Evolutionary conservation across 2,329 filamentous ascomycete species (phyloP), one percentile per base, ranked within the genome.

Genomic region (Pyrenophora tritici-repentis): DNA sequence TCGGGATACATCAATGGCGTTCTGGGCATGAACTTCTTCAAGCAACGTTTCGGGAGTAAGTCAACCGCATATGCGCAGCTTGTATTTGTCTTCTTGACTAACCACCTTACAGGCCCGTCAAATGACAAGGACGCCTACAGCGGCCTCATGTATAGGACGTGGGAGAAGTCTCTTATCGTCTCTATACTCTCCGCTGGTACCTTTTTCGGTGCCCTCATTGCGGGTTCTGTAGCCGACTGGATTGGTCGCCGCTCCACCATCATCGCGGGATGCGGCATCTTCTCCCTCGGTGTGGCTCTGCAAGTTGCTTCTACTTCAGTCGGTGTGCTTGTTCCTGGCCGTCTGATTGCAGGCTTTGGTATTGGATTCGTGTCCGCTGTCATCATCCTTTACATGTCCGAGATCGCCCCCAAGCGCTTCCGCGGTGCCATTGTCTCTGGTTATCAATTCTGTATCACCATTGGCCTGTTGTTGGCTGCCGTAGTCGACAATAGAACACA

Each of bases 101-200:
- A 35, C 57, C 50, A 34, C 14, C 4, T 9, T 29, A 12, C 71
- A 71, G 92, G 56, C 84, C 89, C 62, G 7, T 67, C 67, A 3
- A 55, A 47, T 50, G 52, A 56, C 37, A 68, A 59, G 58, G 70
- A 50, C 32, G 87, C 46, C 72, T 78, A 43, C 52, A 58, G 65
- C 42, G 61, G 61, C 31, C 65, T 60, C 18, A 55, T 71, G 76
- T 69, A 72, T 50, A 58, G 55, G 14, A 71, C 72, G 8, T 63
- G 61, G 58, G 80, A 93, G 71, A 84, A 86, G 36, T 87, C 89
- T 20, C 78, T 88, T 56, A 87, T 92, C 47, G 89, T 93, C 38
- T 88, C 90, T 10, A 93, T 95, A 56, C 81, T 96, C 37, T 94
- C 89, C 51, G 88, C 86, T 18, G 90, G 91, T 31, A 94, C 90